These are phyloP conservation scores for Solanum bukasovii DNA, from an alignment of 257 asterid genomes.

Conservation along the genomic window DNA sequence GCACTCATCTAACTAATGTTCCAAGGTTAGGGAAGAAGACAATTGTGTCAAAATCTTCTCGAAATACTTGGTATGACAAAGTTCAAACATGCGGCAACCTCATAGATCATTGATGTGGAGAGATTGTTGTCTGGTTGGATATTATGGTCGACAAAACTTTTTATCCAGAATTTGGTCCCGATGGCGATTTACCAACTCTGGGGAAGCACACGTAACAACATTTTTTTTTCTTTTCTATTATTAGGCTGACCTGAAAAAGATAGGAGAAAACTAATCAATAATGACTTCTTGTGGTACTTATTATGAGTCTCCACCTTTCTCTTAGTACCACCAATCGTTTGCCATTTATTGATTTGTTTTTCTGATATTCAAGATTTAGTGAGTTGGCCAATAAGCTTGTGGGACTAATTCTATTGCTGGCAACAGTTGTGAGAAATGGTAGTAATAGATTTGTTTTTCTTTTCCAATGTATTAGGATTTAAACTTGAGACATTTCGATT, in stretches of 20 bases:
- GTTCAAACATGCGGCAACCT: background rate
- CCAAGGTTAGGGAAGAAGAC: background rate
- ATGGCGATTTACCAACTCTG: constrained; percentile 28
- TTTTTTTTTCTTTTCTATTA: background rate
- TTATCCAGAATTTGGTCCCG: constrained; percentile 9
- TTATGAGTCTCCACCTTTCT: background rate
- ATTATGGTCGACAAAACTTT: constrained; percentile 17
- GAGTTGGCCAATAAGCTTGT: background rate
- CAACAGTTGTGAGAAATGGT: background rate
- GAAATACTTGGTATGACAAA: background rate
- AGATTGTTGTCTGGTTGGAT: background rate
- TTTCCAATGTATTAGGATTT: background rate
- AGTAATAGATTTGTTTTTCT: background rate
- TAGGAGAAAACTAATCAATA: constrained; percentile 6
- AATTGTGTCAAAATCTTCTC: background rate
- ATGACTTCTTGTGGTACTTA: constrained; percentile 17
- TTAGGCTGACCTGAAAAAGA: background rate
- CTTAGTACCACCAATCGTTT: background rate
- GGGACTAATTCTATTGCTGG: background rate
- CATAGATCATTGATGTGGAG: background rate
- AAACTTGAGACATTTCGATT: background rate
- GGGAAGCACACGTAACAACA: constrained; percentile 16
- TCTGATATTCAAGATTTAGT: background rate
- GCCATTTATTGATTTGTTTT: background rate
- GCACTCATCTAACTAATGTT: background rate